Conservation (phyloP, 352 stramenopile species). For the Thalassiosira livingstoniorum region DNA sequence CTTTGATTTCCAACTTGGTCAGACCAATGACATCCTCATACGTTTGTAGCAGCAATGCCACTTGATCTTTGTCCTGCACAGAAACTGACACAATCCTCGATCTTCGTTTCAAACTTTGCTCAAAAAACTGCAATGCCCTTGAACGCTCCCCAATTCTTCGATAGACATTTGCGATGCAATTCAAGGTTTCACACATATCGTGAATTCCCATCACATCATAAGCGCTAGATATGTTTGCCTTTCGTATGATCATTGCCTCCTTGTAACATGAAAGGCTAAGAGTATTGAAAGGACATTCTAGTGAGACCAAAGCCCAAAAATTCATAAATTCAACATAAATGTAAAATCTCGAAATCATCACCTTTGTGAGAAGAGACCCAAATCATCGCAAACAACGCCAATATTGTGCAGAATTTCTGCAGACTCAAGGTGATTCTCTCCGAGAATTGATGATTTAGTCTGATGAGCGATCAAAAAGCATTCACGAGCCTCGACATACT, state of each 20-base stretch:
- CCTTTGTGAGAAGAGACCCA: slow-evolving; percentile 49
- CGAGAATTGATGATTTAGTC: slow-evolving; percentile 54
- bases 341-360: slow-evolving; percentile 11
- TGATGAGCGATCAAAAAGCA: slow-evolving; percentile 50
- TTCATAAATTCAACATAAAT: neutral
- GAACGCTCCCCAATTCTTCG: slow-evolving; percentile 38
- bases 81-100: slow-evolving; percentile 26
- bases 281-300: neutral
- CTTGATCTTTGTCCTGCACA: slow-evolving; percentile 33
- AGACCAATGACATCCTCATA: slow-evolving; percentile 66
- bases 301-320: neutral
- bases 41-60: slow-evolving; percentile 40
- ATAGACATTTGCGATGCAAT: slow-evolving; percentile 67
- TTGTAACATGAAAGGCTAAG: slow-evolving; percentile 55
- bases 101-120: slow-evolving; percentile 59
- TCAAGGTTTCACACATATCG: slow-evolving; percentile 61
- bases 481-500: slow-evolving; percentile 46
- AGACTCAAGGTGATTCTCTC: slow-evolving; percentile 49
- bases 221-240: slow-evolving; percentile 33
- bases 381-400: slow-evolving; percentile 63
- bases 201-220: slow-evolving; percentile 45
- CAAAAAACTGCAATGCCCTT: slow-evolving; percentile 58
- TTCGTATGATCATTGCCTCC: slow-evolving; percentile 53
- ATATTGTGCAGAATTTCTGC: slow-evolving; percentile 63
- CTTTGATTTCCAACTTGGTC: slow-evolving; percentile 38